Percentiles rank a stretch among this genome's conserved stretches.
Evolutionary conservation across 768 basidiomycete species (phyloP).

Genomic region (Imleria badia): DNA sequence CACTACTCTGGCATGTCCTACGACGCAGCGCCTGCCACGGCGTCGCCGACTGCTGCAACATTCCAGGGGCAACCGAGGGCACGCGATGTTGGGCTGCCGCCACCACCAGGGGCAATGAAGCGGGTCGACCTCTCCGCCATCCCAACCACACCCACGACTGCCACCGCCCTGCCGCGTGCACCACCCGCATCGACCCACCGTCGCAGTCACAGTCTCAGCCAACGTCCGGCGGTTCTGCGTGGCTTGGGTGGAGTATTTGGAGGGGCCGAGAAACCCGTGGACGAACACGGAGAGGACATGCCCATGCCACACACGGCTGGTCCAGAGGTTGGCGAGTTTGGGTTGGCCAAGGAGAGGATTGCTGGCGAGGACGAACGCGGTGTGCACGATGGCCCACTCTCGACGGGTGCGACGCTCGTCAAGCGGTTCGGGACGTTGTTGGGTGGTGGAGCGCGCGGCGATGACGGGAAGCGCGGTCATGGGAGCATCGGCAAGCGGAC

Average conservation of each 20-base stretch:
- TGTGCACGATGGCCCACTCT: constrained; percentile 35
- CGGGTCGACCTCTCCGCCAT: constrained; percentile 27
- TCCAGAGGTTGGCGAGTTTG: constrained; percentile 60
- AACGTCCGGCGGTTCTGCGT: constrained; percentile 55
- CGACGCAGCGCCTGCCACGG: constrained; percentile 46
- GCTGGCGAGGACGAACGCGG: constrained; percentile 27
- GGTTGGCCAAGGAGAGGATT: constrained; percentile 35
- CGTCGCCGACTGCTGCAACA: constrained; percentile 57
- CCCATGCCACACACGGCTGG: constrained; percentile 62
- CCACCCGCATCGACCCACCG: constrained; percentile 79
- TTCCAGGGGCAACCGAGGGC: constrained; percentile 67
- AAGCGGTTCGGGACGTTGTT: constrained; percentile 75
- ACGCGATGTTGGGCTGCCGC: constrained; percentile 56
- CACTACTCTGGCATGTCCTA: constrained; percentile 85
- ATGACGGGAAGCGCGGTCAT: constrained; percentile 42
- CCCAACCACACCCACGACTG: constrained; percentile 29
- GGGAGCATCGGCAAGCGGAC: constrained; percentile 44
- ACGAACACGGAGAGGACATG: constrained; percentile 41
- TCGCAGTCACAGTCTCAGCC: constrained; percentile 81
- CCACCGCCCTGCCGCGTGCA: constrained; percentile 52
- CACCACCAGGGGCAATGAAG: constrained; percentile 34
- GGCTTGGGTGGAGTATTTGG: constrained; percentile 67
- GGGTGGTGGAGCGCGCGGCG: constrained; percentile 41
- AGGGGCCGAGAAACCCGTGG: constrained; percentile 33
- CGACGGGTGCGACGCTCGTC: constrained; percentile 70